Evolutionary conservation across 192 early-diverging fungal species (phyloP).

Genomic region (Ambispora gerdemannii): DNA sequence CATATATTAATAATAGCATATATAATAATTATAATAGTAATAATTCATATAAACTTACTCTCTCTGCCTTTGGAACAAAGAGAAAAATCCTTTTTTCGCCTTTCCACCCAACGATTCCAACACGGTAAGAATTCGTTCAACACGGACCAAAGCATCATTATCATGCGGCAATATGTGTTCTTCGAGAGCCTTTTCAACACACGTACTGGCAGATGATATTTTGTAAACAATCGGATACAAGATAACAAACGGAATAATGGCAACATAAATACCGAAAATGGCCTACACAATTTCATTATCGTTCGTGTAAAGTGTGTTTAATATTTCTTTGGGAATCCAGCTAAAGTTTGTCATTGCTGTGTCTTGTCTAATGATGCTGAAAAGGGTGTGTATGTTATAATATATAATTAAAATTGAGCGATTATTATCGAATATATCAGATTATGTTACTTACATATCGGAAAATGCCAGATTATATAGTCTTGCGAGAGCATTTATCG

Average conservation of each 20-base stretch:
- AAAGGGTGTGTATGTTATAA: constrained; percentile 15
- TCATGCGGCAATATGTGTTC: constrained; percentile 64
- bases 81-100: constrained; percentile 72
- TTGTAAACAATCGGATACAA: neutral
- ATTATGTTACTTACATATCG: constrained; percentile 56
- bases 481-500: constrained; percentile 65
- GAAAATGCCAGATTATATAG: constrained; percentile 73
- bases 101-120: constrained; percentile 60
- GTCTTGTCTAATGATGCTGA: constrained; percentile 47
- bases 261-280: too few relatives aligned
- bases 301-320: constrained; percentile 82
- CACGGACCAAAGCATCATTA: constrained; percentile 50
- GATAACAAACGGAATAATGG: neutral
- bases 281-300: constrained; percentile 75
- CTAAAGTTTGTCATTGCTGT: constrained; percentile 62
- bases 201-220: constrained; percentile 35
- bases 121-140: constrained; percentile 68
- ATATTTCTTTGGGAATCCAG: constrained; percentile 79
- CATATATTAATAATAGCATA: constrained; percentile 23
- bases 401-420: neutral
- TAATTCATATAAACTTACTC: constrained; percentile 39
- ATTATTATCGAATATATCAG: neutral
- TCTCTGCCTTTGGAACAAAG: constrained; percentile 70
- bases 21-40: too few relatives aligned
- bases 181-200: constrained; percentile 60